Evolutionary conservation across 768 basidiomycete genomes (phyloP).

Genomic region (Serendipita indica): DNA sequence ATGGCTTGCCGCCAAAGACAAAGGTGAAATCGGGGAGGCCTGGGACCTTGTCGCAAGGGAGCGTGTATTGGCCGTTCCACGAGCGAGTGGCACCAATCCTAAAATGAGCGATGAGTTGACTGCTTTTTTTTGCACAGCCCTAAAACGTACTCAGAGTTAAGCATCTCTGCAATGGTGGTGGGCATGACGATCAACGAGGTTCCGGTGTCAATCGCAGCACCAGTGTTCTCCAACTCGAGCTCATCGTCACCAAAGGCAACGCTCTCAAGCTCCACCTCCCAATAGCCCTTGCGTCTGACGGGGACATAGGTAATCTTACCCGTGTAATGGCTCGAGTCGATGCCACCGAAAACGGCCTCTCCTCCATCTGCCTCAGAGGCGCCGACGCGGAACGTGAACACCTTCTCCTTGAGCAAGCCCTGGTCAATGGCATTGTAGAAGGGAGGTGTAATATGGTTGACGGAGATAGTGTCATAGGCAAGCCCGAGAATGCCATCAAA

Average conservation of each 20-base stretch:
- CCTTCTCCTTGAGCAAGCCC: conserved; percentile 62
- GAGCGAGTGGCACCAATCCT: conserved; percentile 82
- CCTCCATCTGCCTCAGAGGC: conserved; percentile 77
- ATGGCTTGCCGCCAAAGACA: conserved; percentile 66
- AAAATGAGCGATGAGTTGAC: neutral
- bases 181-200: conserved; percentile 91
- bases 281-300: conserved; percentile 88
- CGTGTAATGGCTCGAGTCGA: conserved; percentile 59
- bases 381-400: conserved; percentile 92
- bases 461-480: conserved; percentile 87
- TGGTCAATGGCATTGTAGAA: conserved; percentile 88
- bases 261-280: conserved; percentile 92
- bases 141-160: conserved; percentile 57
- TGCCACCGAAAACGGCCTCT: conserved; percentile 81
- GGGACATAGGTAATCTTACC: conserved; percentile 81
- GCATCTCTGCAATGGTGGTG: conserved; percentile 91
- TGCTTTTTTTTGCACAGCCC: neutral
- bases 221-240: conserved; percentile 84
- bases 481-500: conserved; percentile 94
- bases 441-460: conserved; percentile 83
- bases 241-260: conserved; percentile 73
- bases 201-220: conserved; percentile 87
- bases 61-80: conserved; percentile 91
- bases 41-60: conserved; percentile 81
- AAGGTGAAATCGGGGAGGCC: conserved; percentile 71